Base-by-base conservation (phyloP, 257 asterid species). In the Solanum arcanum region DNA sequence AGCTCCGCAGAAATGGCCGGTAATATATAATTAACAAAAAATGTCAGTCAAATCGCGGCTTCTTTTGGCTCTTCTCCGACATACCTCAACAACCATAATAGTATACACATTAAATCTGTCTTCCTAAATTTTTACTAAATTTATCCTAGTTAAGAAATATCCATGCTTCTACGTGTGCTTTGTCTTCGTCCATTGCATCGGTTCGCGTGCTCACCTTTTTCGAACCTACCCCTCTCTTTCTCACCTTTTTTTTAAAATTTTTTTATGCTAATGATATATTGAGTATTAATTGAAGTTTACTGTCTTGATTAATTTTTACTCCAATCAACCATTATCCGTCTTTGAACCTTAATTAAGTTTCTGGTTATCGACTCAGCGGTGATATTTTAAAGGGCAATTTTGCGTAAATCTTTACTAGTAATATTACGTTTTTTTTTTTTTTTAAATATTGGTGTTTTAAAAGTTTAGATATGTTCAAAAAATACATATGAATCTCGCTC, bases 131-230 rank as follows among this genome's bases (percentile, higher is more conserved):
- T 35, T 27, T 75, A 89, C 90, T 18, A 16, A 80, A 52, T 84
- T 84, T 87, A 75, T n/a, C 86, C 46, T 42, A n/a, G 68, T 80
- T 47, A 47, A 73, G 68, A 80, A 80, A 20, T 92, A 90, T 93
- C 94, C 92, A 88, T 73, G 93, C 93, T 87, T 87, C 91, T 92
- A 89, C 95, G 88, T 90, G 90, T 86, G 12, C 21, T 89, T 88
- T 93, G 94, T 93, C 94, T 5, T 27, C 1, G 66, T 85, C 73
- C 84, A 80, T 7, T 84, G 86, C 87, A 37, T 84, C 12, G 27
- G 1, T 84, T 49, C 49, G 31, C 1, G 39, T 6, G 39, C 87
- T 44, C 33, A 12, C 37, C 62, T 52, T 74, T 25, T 14, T 12
- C 87, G 39, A 88, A 90, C 77, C 86, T 87, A 41, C 44, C 76